Evolutionary conservation across 345 rosid genomes (phyloP).

Genomic region (Hibiscus trionum): DNA sequence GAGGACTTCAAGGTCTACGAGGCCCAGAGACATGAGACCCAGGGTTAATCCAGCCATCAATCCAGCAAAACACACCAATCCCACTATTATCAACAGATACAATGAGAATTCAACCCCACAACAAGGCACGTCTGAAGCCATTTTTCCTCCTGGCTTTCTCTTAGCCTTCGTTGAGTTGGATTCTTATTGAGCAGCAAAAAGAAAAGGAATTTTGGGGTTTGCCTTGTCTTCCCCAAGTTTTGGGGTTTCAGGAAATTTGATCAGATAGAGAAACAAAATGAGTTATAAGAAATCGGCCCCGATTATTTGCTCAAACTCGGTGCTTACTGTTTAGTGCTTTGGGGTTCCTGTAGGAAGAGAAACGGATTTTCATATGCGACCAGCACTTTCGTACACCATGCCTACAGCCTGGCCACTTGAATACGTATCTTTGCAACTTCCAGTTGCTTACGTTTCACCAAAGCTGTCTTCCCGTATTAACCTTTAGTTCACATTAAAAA

Average conservation of each 20-base stretch:
- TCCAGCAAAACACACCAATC: conserved; percentile 72
- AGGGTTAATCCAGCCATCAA: conserved; percentile 93
- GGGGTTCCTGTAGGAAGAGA: not conserved
- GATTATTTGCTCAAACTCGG: not conserved
- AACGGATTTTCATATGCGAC: not conserved
- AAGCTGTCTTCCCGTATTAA: not conserved
- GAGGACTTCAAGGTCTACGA: conserved; percentile 96
- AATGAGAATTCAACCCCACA: conserved; percentile 47
- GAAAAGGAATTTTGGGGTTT: not conserved
- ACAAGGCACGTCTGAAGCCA: conserved; percentile 23
- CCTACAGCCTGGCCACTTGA: conserved; percentile 5
- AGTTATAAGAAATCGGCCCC: not conserved
- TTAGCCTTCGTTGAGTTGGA: not conserved
- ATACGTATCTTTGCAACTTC: conserved; percentile 3
- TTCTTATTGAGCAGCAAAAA: not conserved
- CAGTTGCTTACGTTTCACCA: not conserved
- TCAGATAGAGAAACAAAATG: not conserved
- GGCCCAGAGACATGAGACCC: conserved; percentile 91
- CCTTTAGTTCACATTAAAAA: not conserved
- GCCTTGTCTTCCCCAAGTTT: not conserved
- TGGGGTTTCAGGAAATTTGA: not conserved
- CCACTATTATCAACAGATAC: conserved; percentile 37
- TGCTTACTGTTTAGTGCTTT: not conserved
- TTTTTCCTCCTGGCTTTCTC: not conserved
- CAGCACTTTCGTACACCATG: not conserved